A percentile compares a stretch with the other conserved stretches of the same genome.
phyloP scores from a whole-genome alignment of 2,329 filamentous ascomycete species.

The Teratosphaeria destructans region DNA sequence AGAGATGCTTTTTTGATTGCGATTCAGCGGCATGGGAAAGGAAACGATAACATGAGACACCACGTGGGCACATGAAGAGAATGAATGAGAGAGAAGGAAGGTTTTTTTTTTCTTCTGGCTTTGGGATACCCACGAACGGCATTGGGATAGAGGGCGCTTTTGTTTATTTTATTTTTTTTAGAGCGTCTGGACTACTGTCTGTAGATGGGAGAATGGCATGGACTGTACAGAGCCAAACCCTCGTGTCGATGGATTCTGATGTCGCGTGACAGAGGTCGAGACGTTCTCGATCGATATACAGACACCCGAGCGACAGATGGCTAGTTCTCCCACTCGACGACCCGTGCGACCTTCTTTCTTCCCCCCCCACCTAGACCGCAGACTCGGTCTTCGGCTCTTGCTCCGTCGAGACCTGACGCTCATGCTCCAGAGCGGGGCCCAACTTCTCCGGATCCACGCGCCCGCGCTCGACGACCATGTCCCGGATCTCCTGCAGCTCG shows the following conservation, averaged over 20 bases:
- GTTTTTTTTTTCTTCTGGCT: not conserved
- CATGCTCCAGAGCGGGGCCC: too few relatives aligned
- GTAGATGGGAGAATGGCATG: not conserved
- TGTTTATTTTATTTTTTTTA: not conserved
- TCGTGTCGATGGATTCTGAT: not conserved
- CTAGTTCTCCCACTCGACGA: too few relatives aligned
- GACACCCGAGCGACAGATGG: too few relatives aligned
- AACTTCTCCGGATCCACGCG: too few relatives aligned
- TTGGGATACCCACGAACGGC: not conserved
- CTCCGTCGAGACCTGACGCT: not conserved
- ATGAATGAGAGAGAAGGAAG: not conserved
- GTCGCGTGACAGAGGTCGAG: not conserved
- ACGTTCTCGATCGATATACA: too few relatives aligned
- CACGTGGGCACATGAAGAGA: too few relatives aligned
- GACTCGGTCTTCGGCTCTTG: not conserved
- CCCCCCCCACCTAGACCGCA: too few relatives aligned
- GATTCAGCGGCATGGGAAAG: slow-evolving; percentile 4
- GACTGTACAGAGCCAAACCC: not conserved
- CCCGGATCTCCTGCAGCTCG: slow-evolving; percentile 63
- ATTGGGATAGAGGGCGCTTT: not conserved
- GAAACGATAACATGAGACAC: not conserved
- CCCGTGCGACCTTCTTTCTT: too few relatives aligned
- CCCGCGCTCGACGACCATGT: slow-evolving; percentile 38
- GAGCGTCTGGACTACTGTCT: not conserved
- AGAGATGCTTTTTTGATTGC: slow-evolving; percentile 8